Percentiles rank a stretch among this genome's conserved stretches.
phyloP scores from a whole-genome alignment of 139 green algal species.

The Picochlorum sp. region DNA sequence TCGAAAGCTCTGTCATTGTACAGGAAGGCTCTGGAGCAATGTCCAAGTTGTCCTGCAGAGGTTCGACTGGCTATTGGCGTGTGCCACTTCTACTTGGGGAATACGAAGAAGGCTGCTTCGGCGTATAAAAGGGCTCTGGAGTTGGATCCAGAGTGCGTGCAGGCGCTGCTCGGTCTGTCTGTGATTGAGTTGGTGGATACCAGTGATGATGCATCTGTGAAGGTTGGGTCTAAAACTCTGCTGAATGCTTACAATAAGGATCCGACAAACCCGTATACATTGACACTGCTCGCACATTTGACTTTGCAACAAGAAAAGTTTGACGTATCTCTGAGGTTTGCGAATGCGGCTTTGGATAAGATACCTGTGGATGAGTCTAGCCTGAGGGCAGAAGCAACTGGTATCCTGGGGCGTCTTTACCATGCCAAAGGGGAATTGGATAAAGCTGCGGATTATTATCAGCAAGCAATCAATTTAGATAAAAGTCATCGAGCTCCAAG shows the following conservation, averaged over 20 bases:
- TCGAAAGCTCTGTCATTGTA: conserved; percentile 50
- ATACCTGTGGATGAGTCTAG: conserved; percentile 15
- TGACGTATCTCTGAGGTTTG: conserved; percentile 34
- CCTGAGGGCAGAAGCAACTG: conserved; percentile 31
- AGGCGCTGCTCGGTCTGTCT: conserved; percentile 67
- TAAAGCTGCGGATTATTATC: conserved; percentile 18
- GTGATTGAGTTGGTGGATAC: conserved; percentile 20
- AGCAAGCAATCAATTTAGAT: conserved; percentile 41
- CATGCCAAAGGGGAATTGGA: conserved; percentile 19
- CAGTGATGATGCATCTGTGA: conserved; percentile 33
- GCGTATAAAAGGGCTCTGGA: conserved; percentile 61
- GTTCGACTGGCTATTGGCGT: conserved; percentile 75
- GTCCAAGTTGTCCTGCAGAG: conserved; percentile 59
- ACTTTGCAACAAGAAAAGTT: conserved; percentile 45
- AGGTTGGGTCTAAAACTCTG: conserved; percentile 57
- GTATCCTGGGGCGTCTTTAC: conserved; percentile 39
- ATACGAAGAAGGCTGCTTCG: conserved; percentile 31
- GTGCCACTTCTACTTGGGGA: conserved; percentile 54
- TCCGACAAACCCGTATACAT: conserved; percentile 36
- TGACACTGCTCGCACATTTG: conserved; percentile 59
- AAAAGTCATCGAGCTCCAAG: conserved; percentile 22
- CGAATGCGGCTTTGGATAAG: conserved; percentile 33
- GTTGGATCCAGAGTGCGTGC: conserved; percentile 49
- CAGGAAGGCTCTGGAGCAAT: conserved; percentile 35
- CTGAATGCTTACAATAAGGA: conserved; percentile 58